Percentiles rank a stretch among this genome's conserved stretches.
Evolutionary conservation across 192 early-diverging fungal genomes (phyloP).

Genomic region (Backusella macrospora): DNA sequence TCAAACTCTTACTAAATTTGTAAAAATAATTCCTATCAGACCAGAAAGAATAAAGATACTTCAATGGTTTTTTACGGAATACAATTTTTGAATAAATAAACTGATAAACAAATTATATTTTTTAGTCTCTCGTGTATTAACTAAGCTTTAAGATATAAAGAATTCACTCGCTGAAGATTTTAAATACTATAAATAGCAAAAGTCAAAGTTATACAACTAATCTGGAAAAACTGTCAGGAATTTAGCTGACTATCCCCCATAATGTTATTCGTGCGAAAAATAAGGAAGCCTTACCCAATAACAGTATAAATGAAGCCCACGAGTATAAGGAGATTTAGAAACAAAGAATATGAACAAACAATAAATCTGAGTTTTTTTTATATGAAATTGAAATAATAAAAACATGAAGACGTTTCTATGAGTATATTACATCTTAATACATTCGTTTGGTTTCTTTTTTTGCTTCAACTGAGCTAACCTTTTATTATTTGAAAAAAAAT

Average conservation of each 20-base stretch:
- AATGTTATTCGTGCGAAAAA: background rate
- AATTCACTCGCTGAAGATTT: background rate
- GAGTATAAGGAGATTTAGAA: slow-evolving; percentile 1
- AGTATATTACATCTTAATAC: background rate
- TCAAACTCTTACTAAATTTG: no score
- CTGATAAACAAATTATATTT: no score
- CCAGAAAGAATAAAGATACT: no score
- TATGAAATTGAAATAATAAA: background rate
- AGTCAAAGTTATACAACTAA: background rate
- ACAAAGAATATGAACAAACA: background rate
- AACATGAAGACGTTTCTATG: background rate
- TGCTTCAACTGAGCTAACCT: no score
- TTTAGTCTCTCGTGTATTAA: background rate
- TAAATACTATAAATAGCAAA: background rate
- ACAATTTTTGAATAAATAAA: no score
- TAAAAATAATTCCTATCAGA: no score
- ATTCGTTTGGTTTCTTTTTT: background rate
- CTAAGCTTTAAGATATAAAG: background rate
- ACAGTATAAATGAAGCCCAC: background rate
- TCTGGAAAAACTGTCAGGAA: background rate
- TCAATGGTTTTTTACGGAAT: no score
- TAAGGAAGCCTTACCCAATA: background rate
- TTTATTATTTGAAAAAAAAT: background rate
- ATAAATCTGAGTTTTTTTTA: background rate
- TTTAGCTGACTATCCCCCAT: background rate